Evolutionary conservation across 305 asterid genomes (phyloP).

Genomic region (Rubia tinctorum): DNA sequence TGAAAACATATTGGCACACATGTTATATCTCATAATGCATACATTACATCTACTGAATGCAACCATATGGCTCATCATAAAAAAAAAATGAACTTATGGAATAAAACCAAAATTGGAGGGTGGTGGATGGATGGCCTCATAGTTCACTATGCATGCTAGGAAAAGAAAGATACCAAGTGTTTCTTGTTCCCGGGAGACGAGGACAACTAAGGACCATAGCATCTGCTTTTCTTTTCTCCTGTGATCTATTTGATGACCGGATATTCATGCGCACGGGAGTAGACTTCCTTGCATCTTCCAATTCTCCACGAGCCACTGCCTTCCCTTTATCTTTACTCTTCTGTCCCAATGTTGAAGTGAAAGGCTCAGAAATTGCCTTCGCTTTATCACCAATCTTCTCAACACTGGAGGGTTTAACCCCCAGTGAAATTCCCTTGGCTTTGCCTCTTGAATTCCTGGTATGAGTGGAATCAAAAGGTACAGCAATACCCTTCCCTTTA

Average conservation of each 20-base stretch:
- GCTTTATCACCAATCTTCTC: conserved; percentile 27
- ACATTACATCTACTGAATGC: too few species aligned
- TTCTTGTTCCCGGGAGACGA: conserved; percentile 31
- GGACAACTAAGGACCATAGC: conserved; percentile 60
- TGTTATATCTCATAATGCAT: background rate
- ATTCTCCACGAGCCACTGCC: conserved; percentile 12
- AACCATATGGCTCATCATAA: background rate
- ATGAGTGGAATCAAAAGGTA: conserved; percentile 21
- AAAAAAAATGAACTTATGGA: background rate
- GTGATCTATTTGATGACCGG: conserved; percentile 29
- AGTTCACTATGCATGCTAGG: conserved; percentile 9
- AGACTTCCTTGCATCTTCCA: conserved; percentile 29
- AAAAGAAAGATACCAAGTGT: conserved; percentile 32
- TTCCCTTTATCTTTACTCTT: conserved; percentile 26
- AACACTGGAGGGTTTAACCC: conserved; percentile 17
- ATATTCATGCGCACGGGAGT: conserved; percentile 21
- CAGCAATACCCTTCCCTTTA: conserved; percentile 23
- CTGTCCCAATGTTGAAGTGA: conserved; percentile 20
- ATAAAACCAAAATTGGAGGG: background rate
- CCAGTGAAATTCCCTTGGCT: conserved; percentile 20
- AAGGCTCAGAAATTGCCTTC: conserved; percentile 18
- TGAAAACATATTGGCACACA: background rate
- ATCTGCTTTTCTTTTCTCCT: conserved; percentile 33
- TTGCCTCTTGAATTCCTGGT: conserved; percentile 25
- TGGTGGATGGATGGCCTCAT: background rate